These are phyloP conservation scores for Acanthamoeba culbertsoni DNA, from an alignment of 208 protist species.

Conservation along the genomic window DNA sequence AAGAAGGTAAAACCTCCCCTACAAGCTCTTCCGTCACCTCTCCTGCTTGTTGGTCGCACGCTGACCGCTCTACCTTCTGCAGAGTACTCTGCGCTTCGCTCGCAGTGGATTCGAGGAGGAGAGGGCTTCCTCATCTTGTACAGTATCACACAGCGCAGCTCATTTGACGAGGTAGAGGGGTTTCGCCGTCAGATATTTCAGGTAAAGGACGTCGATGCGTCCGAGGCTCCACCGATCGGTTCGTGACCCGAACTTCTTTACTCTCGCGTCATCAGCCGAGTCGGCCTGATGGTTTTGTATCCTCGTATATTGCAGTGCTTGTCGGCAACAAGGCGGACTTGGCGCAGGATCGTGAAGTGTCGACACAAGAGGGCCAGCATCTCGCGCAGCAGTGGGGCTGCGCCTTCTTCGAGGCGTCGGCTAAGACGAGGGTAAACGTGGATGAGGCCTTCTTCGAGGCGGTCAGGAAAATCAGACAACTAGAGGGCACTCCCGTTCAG, in stretches of 20 bases:
- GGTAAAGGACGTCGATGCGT: neutral
- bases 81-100: slow-evolving; percentile 74
- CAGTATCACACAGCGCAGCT: slow-evolving; percentile 49
- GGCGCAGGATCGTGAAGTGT: neutral
- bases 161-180: neutral
- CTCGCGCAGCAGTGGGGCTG: slow-evolving; percentile 49
- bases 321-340: slow-evolving; percentile 51
- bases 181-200: slow-evolving; percentile 6
- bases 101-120: slow-evolving; percentile 74
- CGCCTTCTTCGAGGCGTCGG: slow-evolving; percentile 53
- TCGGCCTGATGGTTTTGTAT: neutral
- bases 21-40: neutral
- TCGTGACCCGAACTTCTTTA: neutral
- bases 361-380: slow-evolving; percentile 26
- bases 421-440: slow-evolving; percentile 12
- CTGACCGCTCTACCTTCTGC: slow-evolving; percentile 1
- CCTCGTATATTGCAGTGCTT: neutral
- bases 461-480: neutral
- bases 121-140: slow-evolving; percentile 77
- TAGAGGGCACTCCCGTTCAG: neutral
- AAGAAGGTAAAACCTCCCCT: slow-evolving; percentile 74
- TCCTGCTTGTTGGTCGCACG: slow-evolving; percentile 70
- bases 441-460: neutral
- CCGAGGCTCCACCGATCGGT: neutral
- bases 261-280: neutral